Percentiles rank a stretch among this genome's conserved stretches.
Conservation (phyloP, 768 basidiomycete genomes). For the Kockovaella imperatae region DNA sequence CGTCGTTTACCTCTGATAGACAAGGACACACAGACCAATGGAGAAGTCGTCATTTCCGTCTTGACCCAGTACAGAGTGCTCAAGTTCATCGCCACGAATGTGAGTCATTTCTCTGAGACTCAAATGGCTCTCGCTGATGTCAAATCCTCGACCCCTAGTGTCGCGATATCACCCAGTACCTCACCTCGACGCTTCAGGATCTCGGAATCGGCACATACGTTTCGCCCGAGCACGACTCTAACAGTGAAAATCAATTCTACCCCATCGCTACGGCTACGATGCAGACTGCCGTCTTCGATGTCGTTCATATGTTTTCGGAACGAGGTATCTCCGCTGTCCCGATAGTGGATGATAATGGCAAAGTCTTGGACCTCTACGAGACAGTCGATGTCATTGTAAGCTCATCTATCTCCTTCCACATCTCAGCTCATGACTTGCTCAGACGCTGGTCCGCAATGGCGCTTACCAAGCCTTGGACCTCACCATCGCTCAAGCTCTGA, state of each 20-base stretch:
- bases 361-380: constrained; percentile 93
- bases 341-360: constrained; percentile 77
- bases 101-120: constrained; percentile 46
- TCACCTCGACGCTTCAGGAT: constrained; percentile 32
- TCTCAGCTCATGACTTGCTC: not conserved
- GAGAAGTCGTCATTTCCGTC: constrained; percentile 91
- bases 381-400: constrained; percentile 96
- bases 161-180: constrained; percentile 52
- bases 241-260: constrained; percentile 62
- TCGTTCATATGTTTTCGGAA: constrained; percentile 97
- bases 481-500: constrained; percentile 83
- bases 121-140: not conserved
- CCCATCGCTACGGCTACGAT: constrained; percentile 89
- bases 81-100: constrained; percentile 97
- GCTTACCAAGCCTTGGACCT: constrained; percentile 94
- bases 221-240: constrained; percentile 47
- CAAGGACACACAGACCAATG: constrained; percentile 82
- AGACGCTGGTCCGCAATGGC: constrained; percentile 91
- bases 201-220: constrained; percentile 94
- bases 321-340: constrained; percentile 93
- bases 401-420: not conserved
- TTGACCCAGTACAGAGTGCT: constrained; percentile 95
- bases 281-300: constrained; percentile 88
- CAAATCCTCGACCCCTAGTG: no score
- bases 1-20: constrained; percentile 90